Evolutionary conservation across 768 basidiomycete species (phyloP), one percentile per base, ranked within the genome.

Genomic region (Naematelia encephala): DNA sequence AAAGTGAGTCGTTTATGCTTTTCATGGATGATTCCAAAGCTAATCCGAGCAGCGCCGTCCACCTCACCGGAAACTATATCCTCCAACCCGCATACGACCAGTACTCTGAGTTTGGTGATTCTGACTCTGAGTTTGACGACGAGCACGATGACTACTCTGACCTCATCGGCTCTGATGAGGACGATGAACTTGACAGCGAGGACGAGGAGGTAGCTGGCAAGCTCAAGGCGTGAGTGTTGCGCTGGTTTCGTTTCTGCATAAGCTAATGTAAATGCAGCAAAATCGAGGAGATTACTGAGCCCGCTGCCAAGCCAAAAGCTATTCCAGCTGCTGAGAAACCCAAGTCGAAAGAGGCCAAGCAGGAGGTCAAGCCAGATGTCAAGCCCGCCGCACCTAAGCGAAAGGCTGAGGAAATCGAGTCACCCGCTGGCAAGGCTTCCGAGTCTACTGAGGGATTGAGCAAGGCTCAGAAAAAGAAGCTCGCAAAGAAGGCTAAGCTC

Each of bases 61-160:
- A 90, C 78, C 78, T 92, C 61, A 85, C 86, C 62, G 90, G 91
- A 55, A 90, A 91, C 78, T 91, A 90, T 77, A 84, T 92, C 73
- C 84, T 72, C 61, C 78, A 79, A 65, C 61, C 58, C 54, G 64
- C 64, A 11, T 56, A 62, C 45, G 82, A 80, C 39, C 78, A 78
- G 43, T 83, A 85, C 53, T 81, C 89, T n/a, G 82, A 81, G 39
- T 87, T 88, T 57, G 86, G 90, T n/a, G 82, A 81, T 34, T 87
- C 88, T 57, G 86, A 90, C 54, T 90, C 87, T 3, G 90, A 91
- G 70, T 88, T 89, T 28, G 88, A 90, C 71, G 64, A 66, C 4
- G 90, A 91, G 68, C 88, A 90, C 42, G 89, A 91, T 71, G 81
- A 91, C 68, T 82, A 87, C 63, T 72, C 68, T 22, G 78, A 77